Base-by-base conservation (phyloP, 148 eudicot genomes). In the Diospyros lotus region DNA sequence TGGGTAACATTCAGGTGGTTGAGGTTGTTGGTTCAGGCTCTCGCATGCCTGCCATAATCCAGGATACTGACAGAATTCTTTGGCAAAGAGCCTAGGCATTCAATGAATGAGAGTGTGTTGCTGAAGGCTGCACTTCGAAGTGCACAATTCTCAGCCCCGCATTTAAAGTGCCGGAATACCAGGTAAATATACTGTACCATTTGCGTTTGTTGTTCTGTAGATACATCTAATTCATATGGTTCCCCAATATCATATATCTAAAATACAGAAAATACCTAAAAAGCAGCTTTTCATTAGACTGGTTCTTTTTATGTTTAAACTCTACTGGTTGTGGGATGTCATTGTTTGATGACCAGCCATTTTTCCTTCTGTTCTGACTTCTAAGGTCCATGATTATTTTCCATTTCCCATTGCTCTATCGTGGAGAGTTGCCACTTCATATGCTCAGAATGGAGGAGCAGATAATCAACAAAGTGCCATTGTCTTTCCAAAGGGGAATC, bases 71-170 rank as follows among this genome's bases (percentile, higher is more conserved):
- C 96, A 0, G 96, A 95, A 60, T 95, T 90, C 82, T 92, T 95
- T 76, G 89, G 91, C 43, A 93, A 92, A 88, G 99, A 95, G 78
- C 97, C 99, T 50, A 84, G 97, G 65, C 91, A 97, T 2, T 90
- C 99, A 18, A 95, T 92, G 98, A 95, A 92, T 82, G 97, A 81
- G 99, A 95, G 78, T 95, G 96, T 84, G 96, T 95, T 65, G 90
- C 98, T 1, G 92, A 92, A 79, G 98, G 98, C 11, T 84, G 92
- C 79, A 97, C 98, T 58, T 76, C 90, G 43, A 80, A 95, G 69
- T 95, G 98, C 80, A 94, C 97, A 40, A 95, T 90, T 69, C 88
- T 95, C 4, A 95, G 98, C 50, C 98, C 98, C 9, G 90, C 97
- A 4, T 94, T 92, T 52, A 90, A 90, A 89, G 98, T 94, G 56